These are phyloP conservation scores for Begonia masoniana DNA, from an alignment of 306 rosid species.

Conservation along the genomic window DNA sequence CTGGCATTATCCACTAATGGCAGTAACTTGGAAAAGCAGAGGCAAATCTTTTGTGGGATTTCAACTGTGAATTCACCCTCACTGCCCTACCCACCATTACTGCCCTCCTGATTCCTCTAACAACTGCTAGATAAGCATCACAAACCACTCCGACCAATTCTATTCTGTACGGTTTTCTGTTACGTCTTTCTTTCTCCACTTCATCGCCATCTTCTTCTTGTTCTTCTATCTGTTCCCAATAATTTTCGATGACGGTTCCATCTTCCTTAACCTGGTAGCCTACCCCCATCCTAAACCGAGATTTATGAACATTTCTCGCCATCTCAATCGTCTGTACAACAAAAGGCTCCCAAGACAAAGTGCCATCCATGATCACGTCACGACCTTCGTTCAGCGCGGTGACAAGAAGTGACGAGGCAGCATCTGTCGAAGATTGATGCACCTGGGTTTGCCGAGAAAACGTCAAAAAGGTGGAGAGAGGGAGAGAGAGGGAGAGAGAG, in stretches of 20 bases:
- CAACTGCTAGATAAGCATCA: slow-evolving; percentile 82
- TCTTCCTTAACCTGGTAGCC: slow-evolving; percentile 64
- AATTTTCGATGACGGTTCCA: slow-evolving; percentile 53
- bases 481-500: not conserved
- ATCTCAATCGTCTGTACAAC: slow-evolving; percentile 66
- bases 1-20: slow-evolving; percentile 70
- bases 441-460: slow-evolving; percentile 28
- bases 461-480: not conserved
- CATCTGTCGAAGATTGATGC: slow-evolving; percentile 71
- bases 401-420: slow-evolving; percentile 83
- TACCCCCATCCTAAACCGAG: slow-evolving; percentile 68
- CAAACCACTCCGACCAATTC: slow-evolving; percentile 94
- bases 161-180: slow-evolving; percentile 59
- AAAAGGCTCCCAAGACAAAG: slow-evolving; percentile 85
- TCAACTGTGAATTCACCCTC: slow-evolving; percentile 71
- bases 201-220: slow-evolving; percentile 20
- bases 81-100: slow-evolving; percentile 74
- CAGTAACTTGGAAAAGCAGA: slow-evolving; percentile 57
- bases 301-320: slow-evolving; percentile 74
- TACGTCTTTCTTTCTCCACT: not conserved
- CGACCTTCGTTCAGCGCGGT: slow-evolving; percentile 78
- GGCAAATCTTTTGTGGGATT: slow-evolving; percentile 93
- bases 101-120: slow-evolving; percentile 93
- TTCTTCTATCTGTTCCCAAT: slow-evolving; percentile 60
- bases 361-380: slow-evolving; percentile 89